A percentile compares a stretch with the other conserved stretches of the same genome.
phyloP scores from a whole-genome alignment of 2,329 filamentous ascomycete species.

The Diaporthe ampelina region DNA sequence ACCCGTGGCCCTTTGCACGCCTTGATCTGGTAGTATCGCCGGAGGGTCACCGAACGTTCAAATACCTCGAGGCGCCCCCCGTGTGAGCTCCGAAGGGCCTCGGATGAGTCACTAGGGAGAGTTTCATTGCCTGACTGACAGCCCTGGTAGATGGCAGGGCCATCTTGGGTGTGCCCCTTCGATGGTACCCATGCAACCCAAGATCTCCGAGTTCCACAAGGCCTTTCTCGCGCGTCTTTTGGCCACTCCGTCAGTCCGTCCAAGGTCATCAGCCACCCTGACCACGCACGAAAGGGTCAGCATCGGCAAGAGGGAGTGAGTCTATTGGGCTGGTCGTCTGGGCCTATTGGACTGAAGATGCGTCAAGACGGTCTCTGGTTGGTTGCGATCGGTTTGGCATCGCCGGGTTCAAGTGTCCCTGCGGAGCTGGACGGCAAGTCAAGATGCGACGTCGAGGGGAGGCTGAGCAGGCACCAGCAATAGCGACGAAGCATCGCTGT shows the following conservation, averaged over 20 bases:
- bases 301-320: neutral
- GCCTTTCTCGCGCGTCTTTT: slow-evolving; percentile 27
- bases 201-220: slow-evolving; percentile 12
- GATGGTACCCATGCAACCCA: neutral
- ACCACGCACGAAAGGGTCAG: neutral
- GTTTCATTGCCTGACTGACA: neutral
- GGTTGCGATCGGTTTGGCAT: too few species aligned
- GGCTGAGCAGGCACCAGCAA: slow-evolving; percentile 26
- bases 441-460: neutral
- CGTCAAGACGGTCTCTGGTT: neutral
- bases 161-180: neutral
- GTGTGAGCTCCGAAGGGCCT: neutral
- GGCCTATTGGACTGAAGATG: too few species aligned
- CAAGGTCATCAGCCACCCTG: neutral
- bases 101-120: neutral
- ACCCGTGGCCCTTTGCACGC: slow-evolving; percentile 18
- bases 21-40: neutral
- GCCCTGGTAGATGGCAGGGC: neutral
- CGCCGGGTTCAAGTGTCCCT: neutral
- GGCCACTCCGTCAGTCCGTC: slow-evolving; percentile 10
- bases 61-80: neutral
- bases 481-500: neutral
- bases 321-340: neutral
- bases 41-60: neutral
- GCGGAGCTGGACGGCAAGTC: slow-evolving; percentile 2